Conservation (phyloP, 164 flowering plant genomes). For the Akebia trifoliata region DNA sequence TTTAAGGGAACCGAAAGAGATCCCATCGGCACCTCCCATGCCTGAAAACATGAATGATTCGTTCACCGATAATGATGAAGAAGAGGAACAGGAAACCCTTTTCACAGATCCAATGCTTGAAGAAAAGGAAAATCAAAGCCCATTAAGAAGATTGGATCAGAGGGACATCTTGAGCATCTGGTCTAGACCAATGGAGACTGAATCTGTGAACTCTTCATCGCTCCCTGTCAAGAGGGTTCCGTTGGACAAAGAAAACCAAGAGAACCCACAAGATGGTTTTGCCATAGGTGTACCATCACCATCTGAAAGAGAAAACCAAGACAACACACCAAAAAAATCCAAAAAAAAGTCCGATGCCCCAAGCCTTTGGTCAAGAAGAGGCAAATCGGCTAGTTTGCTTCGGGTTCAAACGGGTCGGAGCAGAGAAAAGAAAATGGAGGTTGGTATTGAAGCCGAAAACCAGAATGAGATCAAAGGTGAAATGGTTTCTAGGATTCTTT, state of each 20-base stretch:
- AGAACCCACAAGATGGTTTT: slow-evolving; percentile 12
- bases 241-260: slow-evolving; percentile 16
- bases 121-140: slow-evolving; percentile 20
- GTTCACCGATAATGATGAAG: slow-evolving; percentile 19
- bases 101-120: neutral
- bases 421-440: slow-evolving; percentile 17
- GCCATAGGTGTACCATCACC: slow-evolving; percentile 8
- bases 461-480: slow-evolving; percentile 6
- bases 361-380: slow-evolving; percentile 60
- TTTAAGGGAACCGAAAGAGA: slow-evolving; percentile 8
- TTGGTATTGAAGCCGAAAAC: neutral
- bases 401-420: slow-evolving; percentile 33
- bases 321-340: slow-evolving; percentile 22
- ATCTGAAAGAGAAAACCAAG: slow-evolving; percentile 19
- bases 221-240: slow-evolving; percentile 14
- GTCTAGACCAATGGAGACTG: slow-evolving; percentile 9
- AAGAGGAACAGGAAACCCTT: slow-evolving; percentile 1
- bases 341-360: slow-evolving; percentile 16
- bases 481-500: slow-evolving; percentile 10
- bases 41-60: slow-evolving; percentile 26
- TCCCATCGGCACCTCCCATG: slow-evolving; percentile 36
- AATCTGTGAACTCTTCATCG: slow-evolving; percentile 21
- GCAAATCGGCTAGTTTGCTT: slow-evolving; percentile 40
- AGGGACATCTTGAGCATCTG: slow-evolving; percentile 15
- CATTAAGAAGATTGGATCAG: slow-evolving; percentile 8